Evolutionary conservation across 2,329 filamentous ascomycete genomes (phyloP).

Genomic region (Arachnomyces sp.): DNA sequence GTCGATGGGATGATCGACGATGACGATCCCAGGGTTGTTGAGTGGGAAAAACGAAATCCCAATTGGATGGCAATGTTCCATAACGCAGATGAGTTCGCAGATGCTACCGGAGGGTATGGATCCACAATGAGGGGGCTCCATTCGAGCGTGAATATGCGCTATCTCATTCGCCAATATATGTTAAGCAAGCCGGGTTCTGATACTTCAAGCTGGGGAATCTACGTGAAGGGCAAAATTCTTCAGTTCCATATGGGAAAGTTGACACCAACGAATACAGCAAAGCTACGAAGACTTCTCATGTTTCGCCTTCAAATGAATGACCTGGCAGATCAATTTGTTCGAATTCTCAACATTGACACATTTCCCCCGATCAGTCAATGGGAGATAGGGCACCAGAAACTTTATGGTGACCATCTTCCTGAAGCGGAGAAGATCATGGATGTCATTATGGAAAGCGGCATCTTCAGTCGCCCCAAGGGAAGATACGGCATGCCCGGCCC

Average conservation of each 20-base stretch:
- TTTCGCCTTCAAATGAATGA: conserved; percentile 1
- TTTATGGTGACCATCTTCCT: no score
- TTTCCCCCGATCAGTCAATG: not conserved
- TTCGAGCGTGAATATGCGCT: not conserved
- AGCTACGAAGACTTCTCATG: not conserved
- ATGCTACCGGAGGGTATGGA: not conserved
- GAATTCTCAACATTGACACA: not conserved
- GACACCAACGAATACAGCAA: not conserved
- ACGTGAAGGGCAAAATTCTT: not conserved
- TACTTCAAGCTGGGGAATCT: not conserved
- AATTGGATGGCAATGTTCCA: not conserved
- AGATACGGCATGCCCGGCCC: no score
- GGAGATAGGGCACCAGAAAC: no score
- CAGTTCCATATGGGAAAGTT: not conserved
- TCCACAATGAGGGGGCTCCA: not conserved
- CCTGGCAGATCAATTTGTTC: not conserved
- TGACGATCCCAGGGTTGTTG: not conserved
- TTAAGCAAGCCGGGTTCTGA: not conserved
- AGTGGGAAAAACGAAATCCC: conserved; percentile 1
- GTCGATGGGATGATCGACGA: not conserved
- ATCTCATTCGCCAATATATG: not conserved
- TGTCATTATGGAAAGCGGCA: no score
- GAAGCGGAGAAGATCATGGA: no score
- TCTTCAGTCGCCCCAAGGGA: not conserved
- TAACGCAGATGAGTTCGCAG: no score